Evolutionary conservation across 2,329 filamentous ascomycete genomes (phyloP).

Genomic region (Basipetospora chlamydospora): DNA sequence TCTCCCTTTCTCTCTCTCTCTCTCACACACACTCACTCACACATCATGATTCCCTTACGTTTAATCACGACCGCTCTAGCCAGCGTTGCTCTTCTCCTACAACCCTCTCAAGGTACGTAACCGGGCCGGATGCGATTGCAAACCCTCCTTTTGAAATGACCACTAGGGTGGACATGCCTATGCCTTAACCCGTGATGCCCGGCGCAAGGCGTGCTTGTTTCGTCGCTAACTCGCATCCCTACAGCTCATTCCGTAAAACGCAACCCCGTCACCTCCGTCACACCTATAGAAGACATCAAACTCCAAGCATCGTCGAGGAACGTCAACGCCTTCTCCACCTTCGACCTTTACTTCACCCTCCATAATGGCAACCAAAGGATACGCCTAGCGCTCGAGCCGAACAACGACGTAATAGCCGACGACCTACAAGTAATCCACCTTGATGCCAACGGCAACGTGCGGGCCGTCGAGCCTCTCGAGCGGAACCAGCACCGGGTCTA

Average conservation of each 20-base stretch:
- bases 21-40: conserved; percentile 5
- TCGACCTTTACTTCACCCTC: conserved; percentile 72
- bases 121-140: neutral
- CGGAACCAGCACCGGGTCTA: conserved; percentile 68
- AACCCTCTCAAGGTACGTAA: conserved; percentile 17
- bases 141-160: no score
- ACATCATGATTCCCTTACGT: conserved; percentile 18
- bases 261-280: conserved; percentile 63
- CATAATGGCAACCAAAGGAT: conserved; percentile 53
- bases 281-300: conserved; percentile 55
- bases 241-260: conserved; percentile 57
- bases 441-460: conserved; percentile 54
- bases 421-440: conserved; percentile 63
- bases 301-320: conserved; percentile 68
- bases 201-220: no score
- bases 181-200: no score
- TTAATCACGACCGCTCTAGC: conserved; percentile 17
- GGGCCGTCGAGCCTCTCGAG: conserved; percentile 51
- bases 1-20: neutral
- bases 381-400: conserved; percentile 72
- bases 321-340: conserved; percentile 66
- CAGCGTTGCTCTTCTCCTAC: conserved; percentile 16
- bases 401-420: conserved; percentile 73
- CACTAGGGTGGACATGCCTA: neutral
- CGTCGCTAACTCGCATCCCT: conserved; percentile 4